These are phyloP conservation scores for Acacia acuminata DNA, from an alignment of 306 rosid species.

Conservation along the genomic window DNA sequence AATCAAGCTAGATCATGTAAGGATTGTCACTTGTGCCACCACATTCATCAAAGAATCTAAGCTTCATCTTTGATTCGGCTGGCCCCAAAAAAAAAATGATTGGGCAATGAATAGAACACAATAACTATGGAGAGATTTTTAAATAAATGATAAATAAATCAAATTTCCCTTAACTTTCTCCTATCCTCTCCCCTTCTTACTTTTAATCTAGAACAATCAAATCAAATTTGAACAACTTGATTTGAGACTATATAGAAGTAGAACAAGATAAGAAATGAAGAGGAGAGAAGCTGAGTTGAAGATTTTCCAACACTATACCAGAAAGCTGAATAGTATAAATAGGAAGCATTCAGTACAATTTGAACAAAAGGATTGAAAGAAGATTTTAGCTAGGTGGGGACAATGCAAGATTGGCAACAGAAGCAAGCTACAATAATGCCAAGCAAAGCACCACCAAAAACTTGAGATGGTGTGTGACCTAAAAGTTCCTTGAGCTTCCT, in stretches of 20 bases:
- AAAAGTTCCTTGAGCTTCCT: slow-evolving; percentile 71
- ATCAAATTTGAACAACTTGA: neutral
- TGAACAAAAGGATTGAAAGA: neutral
- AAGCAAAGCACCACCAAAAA: slow-evolving; percentile 62
- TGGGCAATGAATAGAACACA: neutral
- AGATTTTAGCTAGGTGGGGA: slow-evolving; percentile 26
- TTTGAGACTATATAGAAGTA: neutral
- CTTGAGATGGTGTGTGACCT: slow-evolving; percentile 78
- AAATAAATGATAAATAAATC: neutral
- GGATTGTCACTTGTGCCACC: neutral
- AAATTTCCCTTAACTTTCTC: neutral
- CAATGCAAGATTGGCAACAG: slow-evolving; percentile 51
- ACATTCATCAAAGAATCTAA: neutral
- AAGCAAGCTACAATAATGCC: slow-evolving; percentile 57
- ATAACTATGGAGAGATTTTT: neutral
- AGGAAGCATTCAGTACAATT: neutral
- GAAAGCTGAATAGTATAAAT: neutral
- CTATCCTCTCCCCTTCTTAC: neutral
- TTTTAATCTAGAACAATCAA: neutral
- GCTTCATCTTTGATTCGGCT: neutral
- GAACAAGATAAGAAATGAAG: neutral
- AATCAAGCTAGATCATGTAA: neutral
- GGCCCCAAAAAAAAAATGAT: neutral
- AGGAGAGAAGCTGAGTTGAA: neutral
- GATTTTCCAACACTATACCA: neutral